These are phyloP conservation scores for Cyberlindnera xylosilytica DNA, from an alignment of 805 yeast species.

Conservation along the genomic window DNA sequence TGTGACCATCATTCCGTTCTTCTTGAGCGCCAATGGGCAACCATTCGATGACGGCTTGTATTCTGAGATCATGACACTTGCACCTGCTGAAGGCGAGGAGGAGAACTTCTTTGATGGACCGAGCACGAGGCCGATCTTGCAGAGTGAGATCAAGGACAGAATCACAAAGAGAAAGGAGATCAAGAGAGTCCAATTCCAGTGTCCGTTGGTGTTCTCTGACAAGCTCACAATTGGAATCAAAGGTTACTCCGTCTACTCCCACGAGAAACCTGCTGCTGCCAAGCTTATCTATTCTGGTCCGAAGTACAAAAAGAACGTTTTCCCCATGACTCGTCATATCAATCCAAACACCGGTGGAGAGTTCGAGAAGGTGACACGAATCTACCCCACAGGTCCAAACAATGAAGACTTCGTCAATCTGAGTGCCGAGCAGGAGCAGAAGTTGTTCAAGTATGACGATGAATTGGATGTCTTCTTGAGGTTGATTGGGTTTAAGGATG, in stretches of 20 bases:
- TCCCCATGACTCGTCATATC: conserved; percentile 39
- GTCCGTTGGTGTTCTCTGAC: conserved; percentile 56
- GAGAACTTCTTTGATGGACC: conserved; percentile 35
- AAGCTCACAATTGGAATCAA: conserved; percentile 59
- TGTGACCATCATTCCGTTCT: conserved; percentile 61
- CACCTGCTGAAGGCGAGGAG: conserved; percentile 16
- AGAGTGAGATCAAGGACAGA: conserved; percentile 41
- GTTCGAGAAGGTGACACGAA: conserved; percentile 34
- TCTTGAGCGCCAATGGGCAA: conserved; percentile 38
- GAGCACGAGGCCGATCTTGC: conserved; percentile 39
- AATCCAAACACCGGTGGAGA: conserved; percentile 43
- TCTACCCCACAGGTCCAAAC: conserved; percentile 40
- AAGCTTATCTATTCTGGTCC: conserved; percentile 52
- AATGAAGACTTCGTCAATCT: conserved; percentile 38
- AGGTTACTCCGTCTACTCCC: conserved; percentile 64
- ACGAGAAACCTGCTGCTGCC: conserved; percentile 48
- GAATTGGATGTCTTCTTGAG: conserved; percentile 48
- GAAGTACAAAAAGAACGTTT: conserved; percentile 50
- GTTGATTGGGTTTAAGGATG: conserved; percentile 63
- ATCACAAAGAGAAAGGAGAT: conserved; percentile 59
- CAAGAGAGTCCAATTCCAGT: conserved; percentile 57
- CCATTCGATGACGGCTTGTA: conserved; percentile 48
- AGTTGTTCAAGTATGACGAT: conserved; percentile 33
- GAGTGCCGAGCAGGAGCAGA: conserved; percentile 34
- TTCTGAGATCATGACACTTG: conserved; percentile 46